Evolutionary conservation across 495 filamentous ascomycete genomes (phyloP).

Genomic region (Lepraria neglecta): DNA sequence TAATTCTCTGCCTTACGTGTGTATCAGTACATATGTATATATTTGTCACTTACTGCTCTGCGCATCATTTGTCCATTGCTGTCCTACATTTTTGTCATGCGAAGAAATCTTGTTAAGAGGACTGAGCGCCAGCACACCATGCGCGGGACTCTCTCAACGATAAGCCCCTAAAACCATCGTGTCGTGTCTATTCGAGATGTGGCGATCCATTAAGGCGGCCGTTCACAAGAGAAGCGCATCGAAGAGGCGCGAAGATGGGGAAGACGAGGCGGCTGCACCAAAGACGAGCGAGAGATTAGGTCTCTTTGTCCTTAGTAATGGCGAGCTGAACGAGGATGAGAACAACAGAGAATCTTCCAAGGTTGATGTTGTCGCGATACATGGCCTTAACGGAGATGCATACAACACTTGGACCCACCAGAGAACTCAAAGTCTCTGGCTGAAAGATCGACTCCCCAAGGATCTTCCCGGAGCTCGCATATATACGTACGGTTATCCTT

Average conservation of each 20-base stretch:
- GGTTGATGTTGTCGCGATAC: slow-evolving; percentile 13
- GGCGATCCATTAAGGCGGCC: slow-evolving; percentile 3
- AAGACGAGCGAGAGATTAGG: not conserved
- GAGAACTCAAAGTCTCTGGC: slow-evolving; percentile 11
- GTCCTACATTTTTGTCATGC: too few relatives aligned
- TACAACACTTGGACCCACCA: slow-evolving; percentile 14
- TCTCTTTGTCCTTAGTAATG: not conserved
- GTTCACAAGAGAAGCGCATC: slow-evolving; percentile 1
- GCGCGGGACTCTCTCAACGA: too few relatives aligned
- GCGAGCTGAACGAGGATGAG: not conserved
- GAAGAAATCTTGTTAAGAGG: too few relatives aligned
- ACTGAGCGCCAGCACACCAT: too few relatives aligned
- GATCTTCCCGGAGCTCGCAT: slow-evolving; percentile 28
- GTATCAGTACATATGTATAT: too few relatives aligned
- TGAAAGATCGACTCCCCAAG: slow-evolving; percentile 19
- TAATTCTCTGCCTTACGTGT: too few relatives aligned
- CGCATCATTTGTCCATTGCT: too few relatives aligned
- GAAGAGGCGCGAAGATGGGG: not conserved
- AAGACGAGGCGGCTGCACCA: not conserved
- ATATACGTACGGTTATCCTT: slow-evolving; percentile 32
- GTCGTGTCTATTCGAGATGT: not conserved
- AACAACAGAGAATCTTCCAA: not conserved
- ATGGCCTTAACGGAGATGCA: slow-evolving; percentile 15
- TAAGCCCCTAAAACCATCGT: too few relatives aligned
- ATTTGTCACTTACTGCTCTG: too few relatives aligned